A percentile compares a stretch with the other conserved stretches of the same genome.
These are phyloP conservation scores for Penicillium verhagenii DNA, from an alignment of 495 filamentous ascomycete species.

Conservation along the genomic window DNA sequence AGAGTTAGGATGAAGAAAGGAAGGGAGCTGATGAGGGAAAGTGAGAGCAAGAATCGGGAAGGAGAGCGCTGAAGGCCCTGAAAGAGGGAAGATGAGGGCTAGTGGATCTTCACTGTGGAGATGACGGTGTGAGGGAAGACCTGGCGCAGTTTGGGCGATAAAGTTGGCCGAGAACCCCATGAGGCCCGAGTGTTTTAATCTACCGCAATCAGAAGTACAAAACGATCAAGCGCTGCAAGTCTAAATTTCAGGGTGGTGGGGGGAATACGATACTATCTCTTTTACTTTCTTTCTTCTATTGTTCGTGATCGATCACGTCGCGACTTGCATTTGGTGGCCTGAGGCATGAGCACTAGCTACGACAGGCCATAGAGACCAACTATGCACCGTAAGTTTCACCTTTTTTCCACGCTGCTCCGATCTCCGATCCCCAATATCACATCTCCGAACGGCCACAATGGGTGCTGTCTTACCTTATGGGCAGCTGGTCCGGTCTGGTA, in stretches of 20 bases:
- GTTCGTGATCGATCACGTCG: slow-evolving; percentile 21
- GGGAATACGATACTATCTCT: not conserved
- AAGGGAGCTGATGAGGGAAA: slow-evolving; percentile 15
- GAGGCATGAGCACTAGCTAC: slow-evolving; percentile 15
- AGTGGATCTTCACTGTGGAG: slow-evolving; percentile 39
- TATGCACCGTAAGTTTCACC: slow-evolving; percentile 28
- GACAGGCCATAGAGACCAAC: slow-evolving; percentile 17
- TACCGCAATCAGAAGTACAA: not conserved
- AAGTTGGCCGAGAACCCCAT: not conserved
- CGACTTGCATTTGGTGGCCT: slow-evolving; percentile 19
- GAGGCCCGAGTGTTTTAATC: not conserved
- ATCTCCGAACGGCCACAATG: slow-evolving; percentile 39
- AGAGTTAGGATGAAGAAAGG: slow-evolving; percentile 18
- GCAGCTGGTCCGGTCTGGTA: slow-evolving; percentile 43
- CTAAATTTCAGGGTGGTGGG: not conserved
- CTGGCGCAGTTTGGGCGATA: not conserved
- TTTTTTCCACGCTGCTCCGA: slow-evolving; percentile 28
- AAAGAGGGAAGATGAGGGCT: slow-evolving; percentile 32
- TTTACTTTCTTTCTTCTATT: not conserved
- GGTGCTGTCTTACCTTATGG: slow-evolving; percentile 37
- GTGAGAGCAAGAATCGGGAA: slow-evolving; percentile 17
- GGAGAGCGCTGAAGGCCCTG: slow-evolving; percentile 19
- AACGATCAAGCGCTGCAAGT: not conserved
- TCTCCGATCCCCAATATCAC: slow-evolving; percentile 8
- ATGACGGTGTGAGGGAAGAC: slow-evolving; percentile 22